These are phyloP conservation scores for Farysia itapuensis DNA, from an alignment of 1,284 basidiomycete species.

Conservation along the genomic window DNA sequence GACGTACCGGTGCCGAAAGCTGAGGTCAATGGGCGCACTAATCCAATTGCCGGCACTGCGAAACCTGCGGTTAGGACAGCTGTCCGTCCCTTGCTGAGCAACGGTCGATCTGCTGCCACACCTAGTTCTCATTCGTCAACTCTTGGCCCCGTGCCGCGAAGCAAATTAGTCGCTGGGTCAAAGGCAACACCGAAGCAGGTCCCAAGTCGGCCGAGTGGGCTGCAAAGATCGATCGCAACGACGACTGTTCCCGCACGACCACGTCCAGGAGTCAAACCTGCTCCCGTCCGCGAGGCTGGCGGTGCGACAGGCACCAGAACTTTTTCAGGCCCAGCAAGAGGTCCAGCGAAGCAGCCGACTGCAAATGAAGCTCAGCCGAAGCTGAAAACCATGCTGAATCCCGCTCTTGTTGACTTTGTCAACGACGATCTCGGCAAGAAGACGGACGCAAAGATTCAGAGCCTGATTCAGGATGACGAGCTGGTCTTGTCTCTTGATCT, in stretches of 20 bases:
- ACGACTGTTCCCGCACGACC: too few species aligned
- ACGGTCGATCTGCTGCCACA: not conserved
- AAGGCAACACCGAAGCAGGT: constrained; percentile 1
- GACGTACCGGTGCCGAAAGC: constrained; percentile 9
- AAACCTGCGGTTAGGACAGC: not conserved
- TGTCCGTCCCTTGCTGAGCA: not conserved
- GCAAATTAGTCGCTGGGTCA: not conserved
- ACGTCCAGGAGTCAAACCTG: too few species aligned
- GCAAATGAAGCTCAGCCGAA: too few species aligned
- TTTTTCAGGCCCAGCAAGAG: not conserved
- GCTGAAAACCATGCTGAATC: constrained; percentile 7
- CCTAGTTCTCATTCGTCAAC: too few species aligned
- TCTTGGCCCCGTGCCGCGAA: too few species aligned
- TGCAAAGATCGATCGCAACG: constrained; percentile 17
- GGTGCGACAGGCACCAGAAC: not conserved
- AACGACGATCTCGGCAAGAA: constrained; percentile 31
- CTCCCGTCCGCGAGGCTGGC: not conserved
- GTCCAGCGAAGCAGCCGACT: too few species aligned
- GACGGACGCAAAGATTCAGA: constrained; percentile 9
- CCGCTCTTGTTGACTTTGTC: constrained; percentile 24
- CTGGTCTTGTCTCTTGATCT: constrained; percentile 21
- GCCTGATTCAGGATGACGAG: constrained; percentile 9
- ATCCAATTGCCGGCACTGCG: not conserved
- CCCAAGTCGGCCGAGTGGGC: constrained; percentile 1
- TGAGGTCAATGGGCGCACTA: not conserved